Percentiles rank a stretch among this genome's conserved stretches.
These are phyloP conservation scores for Hypoxylon cercidicola DNA, from an alignment of 495 filamentous ascomycete species.

Conservation along the genomic window DNA sequence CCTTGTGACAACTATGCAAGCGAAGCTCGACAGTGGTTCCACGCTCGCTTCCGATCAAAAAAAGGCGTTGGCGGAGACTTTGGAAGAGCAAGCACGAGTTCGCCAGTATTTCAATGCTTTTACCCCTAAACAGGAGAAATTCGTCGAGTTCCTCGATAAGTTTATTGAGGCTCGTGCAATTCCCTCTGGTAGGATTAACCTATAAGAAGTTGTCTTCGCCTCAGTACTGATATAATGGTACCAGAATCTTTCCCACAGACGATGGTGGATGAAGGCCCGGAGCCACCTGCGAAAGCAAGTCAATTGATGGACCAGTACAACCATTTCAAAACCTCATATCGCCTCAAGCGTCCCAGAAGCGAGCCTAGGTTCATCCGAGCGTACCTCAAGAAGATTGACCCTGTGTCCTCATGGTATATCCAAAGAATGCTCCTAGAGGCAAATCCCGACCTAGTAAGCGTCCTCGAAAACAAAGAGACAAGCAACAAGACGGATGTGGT, in stretches of 20 bases:
- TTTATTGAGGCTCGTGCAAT: constrained; percentile 12
- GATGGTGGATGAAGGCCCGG: neutral
- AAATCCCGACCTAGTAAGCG: constrained; percentile 22
- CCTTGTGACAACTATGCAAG: constrained; percentile 28
- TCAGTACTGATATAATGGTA: neutral
- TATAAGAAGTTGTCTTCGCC: neutral
- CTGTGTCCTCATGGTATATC: constrained; percentile 24
- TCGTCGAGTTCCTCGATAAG: constrained; percentile 32
- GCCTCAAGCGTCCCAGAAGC: constrained; percentile 36
- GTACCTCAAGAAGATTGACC: constrained; percentile 32
- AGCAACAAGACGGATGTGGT: constrained; percentile 18
- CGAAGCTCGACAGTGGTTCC: constrained; percentile 25
- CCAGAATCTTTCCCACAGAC: constrained; percentile 3
- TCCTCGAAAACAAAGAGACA: constrained; percentile 9
- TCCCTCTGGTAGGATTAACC: constrained; percentile 16
- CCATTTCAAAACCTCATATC: constrained; percentile 34
- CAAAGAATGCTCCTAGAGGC: constrained; percentile 24
- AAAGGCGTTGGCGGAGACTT: constrained; percentile 11
- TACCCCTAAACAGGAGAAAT: constrained; percentile 27
- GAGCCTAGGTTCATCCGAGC: constrained; percentile 28
- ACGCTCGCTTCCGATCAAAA: constrained; percentile 13
- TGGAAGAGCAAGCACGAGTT: constrained; percentile 6
- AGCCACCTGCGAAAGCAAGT: constrained; percentile 15
- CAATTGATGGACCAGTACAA: constrained; percentile 38
- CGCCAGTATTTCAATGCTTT: constrained; percentile 27